A percentile compares a stretch with the other conserved stretches of the same genome.
Conservation (phyloP, 257 asterid genomes). For the Ocimum tenuiflorum region DNA sequence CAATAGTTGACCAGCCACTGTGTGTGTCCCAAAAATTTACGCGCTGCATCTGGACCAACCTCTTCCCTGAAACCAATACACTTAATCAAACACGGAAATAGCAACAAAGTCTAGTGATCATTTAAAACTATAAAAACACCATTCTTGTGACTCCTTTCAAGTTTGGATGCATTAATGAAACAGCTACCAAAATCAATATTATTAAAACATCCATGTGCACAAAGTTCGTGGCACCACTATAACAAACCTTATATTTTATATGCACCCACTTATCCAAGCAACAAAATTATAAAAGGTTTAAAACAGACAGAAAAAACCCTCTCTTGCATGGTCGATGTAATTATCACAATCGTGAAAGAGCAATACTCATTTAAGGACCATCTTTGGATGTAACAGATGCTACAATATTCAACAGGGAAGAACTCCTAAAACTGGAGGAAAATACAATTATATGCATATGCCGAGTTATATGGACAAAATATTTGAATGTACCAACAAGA, state of each 20-base stretch:
- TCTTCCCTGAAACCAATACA: constrained; percentile 87
- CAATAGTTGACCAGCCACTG: constrained; percentile 99
- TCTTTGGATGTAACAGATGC: neutral
- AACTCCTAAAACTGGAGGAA: neutral
- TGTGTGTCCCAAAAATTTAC: constrained; percentile 95
- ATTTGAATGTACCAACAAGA: neutral
- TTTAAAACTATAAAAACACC: neutral
- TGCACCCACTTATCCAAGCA: neutral
- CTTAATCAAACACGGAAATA: no score
- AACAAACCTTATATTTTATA: no score
- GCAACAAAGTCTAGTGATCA: neutral
- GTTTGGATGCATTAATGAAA: neutral
- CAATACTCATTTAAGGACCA: neutral
- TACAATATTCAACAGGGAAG: neutral
- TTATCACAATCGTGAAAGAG: neutral
- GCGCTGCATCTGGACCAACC: constrained; percentile 99
- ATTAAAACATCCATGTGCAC: neutral
- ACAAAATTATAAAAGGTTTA: neutral
- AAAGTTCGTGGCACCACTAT: neutral
- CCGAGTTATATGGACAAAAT: neutral
- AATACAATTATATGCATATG: neutral
- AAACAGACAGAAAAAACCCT: neutral
- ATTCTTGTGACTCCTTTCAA: neutral
- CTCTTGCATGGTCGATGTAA: neutral
- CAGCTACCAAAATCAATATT: neutral